Conservation (phyloP, 768 basidiomycete species). For the Tricholoma saponaceum region DNA sequence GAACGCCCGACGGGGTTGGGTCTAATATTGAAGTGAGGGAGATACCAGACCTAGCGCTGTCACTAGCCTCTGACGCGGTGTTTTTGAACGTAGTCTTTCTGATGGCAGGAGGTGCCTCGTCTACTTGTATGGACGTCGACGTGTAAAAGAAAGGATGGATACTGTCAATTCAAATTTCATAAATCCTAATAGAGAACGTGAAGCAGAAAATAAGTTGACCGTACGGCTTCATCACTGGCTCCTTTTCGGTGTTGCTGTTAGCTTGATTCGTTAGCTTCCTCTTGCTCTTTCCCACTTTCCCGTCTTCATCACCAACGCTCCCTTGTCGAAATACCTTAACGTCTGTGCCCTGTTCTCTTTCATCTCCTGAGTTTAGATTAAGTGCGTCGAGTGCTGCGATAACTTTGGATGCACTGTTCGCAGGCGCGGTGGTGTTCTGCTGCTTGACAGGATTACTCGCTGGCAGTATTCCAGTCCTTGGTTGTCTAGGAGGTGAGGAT, state of each 20-base stretch:
- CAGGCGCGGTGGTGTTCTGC: not conserved
- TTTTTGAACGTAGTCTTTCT: not conserved
- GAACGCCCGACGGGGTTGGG: not conserved
- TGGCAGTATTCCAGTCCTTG: not conserved
- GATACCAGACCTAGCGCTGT: too few relatives aligned
- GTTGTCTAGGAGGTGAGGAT: slow-evolving; percentile 3
- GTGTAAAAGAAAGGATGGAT: not conserved
- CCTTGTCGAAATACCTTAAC: slow-evolving; percentile 3
- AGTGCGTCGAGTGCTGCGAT: slow-evolving; percentile 6
- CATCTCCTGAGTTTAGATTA: not conserved
- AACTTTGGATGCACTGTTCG: slow-evolving; percentile 3
- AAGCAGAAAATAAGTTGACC: too few relatives aligned
- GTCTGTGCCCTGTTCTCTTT: slow-evolving; percentile 6
- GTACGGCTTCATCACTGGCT: not conserved
- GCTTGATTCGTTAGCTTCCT: not conserved
- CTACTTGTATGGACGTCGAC: not conserved
- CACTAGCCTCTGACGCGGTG: not conserved
- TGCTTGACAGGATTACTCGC: slow-evolving; percentile 4
- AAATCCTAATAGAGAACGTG: not conserved
- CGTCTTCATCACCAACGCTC: not conserved
- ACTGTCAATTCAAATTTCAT: not conserved
- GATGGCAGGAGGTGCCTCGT: not conserved
- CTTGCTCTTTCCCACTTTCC: not conserved
- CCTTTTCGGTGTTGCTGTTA: not conserved
- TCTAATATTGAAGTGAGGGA: not conserved